Base-by-base conservation (phyloP, 179 eudicot genomes). In the Vitellaria paradoxa region DNA sequence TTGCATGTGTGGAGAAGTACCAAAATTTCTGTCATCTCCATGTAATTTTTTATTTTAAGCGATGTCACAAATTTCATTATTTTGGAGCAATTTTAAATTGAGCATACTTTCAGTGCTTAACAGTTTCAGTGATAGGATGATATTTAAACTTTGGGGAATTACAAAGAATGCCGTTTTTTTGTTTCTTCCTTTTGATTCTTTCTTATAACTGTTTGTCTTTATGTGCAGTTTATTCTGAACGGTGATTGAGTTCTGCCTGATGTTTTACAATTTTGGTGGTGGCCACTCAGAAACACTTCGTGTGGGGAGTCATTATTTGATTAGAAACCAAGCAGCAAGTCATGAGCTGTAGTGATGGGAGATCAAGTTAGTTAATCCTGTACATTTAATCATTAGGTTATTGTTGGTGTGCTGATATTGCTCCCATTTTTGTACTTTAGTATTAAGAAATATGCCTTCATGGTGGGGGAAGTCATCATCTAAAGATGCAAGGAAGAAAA, bases 381-480 rank as follows among this genome's bases (percentile, higher is more conserved):
- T 8, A 49, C 46, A 57, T 50, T 73, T 66, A 47, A 53, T 57
- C 56, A 24, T 23, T 45, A 11, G 65, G 72, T 68, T 21, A 4
- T 40, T 47, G 23, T 68, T 42, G 52, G 63, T 20, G 20, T 14
- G n/a, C 53, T 63, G 59, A 53, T 50, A 49, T 65, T 40, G 26
- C 40, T 47, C 23, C 66, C 14, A 14, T 37, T 79, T 79, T n/a
- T 37, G 20, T 26, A 59, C 20, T 62, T 68, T 20, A 45, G 50
- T 57, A 26, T 59, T 55, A 64, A 80, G 45, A 87, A 86, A 78
- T 81, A 93, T 95, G 99, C 95, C 91, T 82, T 80, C 92, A 81
- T 94, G 97, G 97, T 95, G 92, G 91, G 84, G 96, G 52, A 91
- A 85, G 84, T 88, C 96, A 67, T 89, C 94, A 76, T 89, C 99